Conservation (phyloP, 2,329 filamentous ascomycete genomes). For the Monilinia fructicola region DNA sequence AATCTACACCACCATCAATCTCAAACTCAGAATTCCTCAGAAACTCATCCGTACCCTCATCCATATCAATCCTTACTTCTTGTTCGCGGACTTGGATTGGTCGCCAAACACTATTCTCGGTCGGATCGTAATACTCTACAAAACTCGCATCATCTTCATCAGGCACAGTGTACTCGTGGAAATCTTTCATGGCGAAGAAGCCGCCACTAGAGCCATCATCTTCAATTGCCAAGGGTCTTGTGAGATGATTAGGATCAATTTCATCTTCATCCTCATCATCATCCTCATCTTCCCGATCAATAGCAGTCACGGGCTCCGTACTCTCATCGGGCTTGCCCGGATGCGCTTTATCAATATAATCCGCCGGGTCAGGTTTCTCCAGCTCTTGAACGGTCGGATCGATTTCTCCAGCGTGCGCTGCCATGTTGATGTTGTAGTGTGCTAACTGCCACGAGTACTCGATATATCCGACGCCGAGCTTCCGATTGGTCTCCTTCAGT, state of each 20-base stretch:
- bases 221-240: constrained; percentile 3
- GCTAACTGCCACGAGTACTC: constrained; percentile 15
- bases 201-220: constrained; percentile 29
- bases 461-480: constrained; percentile 6
- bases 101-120: constrained; percentile 37
- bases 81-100: constrained; percentile 34
- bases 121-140: constrained; percentile 24
- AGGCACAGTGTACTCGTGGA: constrained; percentile 25
- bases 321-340: not conserved
- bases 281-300: not conserved
- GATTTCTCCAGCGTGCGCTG: not conserved
- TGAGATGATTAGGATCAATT: not conserved
- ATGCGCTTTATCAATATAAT: not conserved
- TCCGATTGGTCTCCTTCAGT: not conserved
- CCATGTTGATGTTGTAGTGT: not conserved
- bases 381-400: not conserved
- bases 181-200: constrained; percentile 31
- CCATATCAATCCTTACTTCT: constrained; percentile 29
- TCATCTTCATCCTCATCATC: constrained; percentile 5
- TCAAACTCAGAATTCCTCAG: constrained; percentile 24
- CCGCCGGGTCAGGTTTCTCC: not conserved
- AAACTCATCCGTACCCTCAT: constrained; percentile 28
- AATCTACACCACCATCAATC: constrained; percentile 37
- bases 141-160: constrained; percentile 16
- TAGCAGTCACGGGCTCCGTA: not conserved